These are phyloP conservation scores for Plasmodium fragile DNA, from an alignment of 169 alveolate genomes.

Conservation along the genomic window DNA sequence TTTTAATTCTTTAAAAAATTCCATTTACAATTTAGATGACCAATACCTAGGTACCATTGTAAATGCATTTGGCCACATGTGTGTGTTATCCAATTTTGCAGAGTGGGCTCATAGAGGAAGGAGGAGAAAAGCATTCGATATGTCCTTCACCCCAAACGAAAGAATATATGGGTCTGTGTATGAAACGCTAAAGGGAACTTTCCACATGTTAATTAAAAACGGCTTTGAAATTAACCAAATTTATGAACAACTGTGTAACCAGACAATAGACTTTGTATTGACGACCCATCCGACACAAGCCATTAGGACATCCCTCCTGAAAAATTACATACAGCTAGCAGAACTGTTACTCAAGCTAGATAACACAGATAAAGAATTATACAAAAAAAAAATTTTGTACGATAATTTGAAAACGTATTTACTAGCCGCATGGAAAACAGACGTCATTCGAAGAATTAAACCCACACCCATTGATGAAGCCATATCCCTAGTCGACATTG, in stretches of 20 bases:
- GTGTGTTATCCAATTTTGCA: constrained; percentile 80
- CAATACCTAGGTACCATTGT: constrained; percentile 77
- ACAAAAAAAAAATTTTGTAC: constrained; percentile 77
- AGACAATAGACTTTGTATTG: constrained; percentile 84
- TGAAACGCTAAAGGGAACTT: constrained; percentile 75
- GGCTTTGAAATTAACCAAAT: constrained; percentile 78
- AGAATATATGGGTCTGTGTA: constrained; percentile 67
- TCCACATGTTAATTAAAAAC: constrained; percentile 66
- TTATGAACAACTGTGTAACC: constrained; percentile 77
- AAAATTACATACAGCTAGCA: constrained; percentile 80
- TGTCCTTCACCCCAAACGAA: constrained; percentile 62
- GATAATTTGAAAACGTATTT: constrained; percentile 80
- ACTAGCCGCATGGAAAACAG: constrained; percentile 85
- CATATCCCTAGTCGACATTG: constrained; percentile 76
- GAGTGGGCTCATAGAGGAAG: constrained; percentile 86
- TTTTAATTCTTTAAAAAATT: constrained; percentile 22
- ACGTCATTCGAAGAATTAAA: constrained; percentile 83
- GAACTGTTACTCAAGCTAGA: constrained; percentile 83
- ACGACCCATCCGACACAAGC: constrained; percentile 90
- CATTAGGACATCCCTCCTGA: constrained; percentile 82
- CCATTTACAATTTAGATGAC: constrained; percentile 43
- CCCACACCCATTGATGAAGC: constrained; percentile 89
- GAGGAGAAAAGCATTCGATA: constrained; percentile 79
- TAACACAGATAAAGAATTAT: constrained; percentile 79
- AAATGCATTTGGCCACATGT: constrained; percentile 81